phyloP scores from a whole-genome alignment of 495 filamentous ascomycete species.

The Usnea hakonensis region DNA sequence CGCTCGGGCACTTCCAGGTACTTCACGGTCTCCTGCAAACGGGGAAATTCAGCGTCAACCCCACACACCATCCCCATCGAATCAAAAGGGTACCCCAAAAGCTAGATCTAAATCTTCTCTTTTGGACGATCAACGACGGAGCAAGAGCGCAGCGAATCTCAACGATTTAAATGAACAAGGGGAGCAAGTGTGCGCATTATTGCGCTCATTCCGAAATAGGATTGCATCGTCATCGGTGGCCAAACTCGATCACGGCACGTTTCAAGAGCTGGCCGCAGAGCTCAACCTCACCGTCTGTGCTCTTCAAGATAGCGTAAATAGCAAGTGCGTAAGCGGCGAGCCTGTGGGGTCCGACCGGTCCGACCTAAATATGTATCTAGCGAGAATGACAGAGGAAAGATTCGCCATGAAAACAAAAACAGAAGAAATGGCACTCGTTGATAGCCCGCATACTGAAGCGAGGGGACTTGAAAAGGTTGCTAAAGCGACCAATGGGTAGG shows the following conservation, averaged over 20 bases:
- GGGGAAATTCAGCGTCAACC: slow-evolving; percentile 26
- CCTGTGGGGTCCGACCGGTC: slow-evolving; percentile 50
- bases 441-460: neutral
- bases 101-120: slow-evolving; percentile 44
- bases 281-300: slow-evolving; percentile 65
- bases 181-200: slow-evolving; percentile 68
- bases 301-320: slow-evolving; percentile 44
- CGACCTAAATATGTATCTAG: slow-evolving; percentile 66
- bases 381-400: slow-evolving; percentile 65
- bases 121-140: slow-evolving; percentile 47
- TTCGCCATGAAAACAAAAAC: slow-evolving; percentile 29
- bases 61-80: slow-evolving; percentile 42
- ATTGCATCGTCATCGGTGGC: slow-evolving; percentile 57
- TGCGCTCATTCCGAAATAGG: slow-evolving; percentile 78
- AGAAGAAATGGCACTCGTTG: neutral
- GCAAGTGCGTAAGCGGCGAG: slow-evolving; percentile 38
- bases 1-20: slow-evolving; percentile 32
- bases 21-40: slow-evolving; percentile 32
- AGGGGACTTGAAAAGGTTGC: neutral
- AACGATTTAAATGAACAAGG: slow-evolving; percentile 58
- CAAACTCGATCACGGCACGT: slow-evolving; percentile 47
- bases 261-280: slow-evolving; percentile 73
- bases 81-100: slow-evolving; percentile 27
- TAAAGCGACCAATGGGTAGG: neutral
- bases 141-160: slow-evolving; percentile 43